phyloP scores from a whole-genome alignment of 2,329 filamentous ascomycete species.

The Hirsutella minnesotensis region DNA sequence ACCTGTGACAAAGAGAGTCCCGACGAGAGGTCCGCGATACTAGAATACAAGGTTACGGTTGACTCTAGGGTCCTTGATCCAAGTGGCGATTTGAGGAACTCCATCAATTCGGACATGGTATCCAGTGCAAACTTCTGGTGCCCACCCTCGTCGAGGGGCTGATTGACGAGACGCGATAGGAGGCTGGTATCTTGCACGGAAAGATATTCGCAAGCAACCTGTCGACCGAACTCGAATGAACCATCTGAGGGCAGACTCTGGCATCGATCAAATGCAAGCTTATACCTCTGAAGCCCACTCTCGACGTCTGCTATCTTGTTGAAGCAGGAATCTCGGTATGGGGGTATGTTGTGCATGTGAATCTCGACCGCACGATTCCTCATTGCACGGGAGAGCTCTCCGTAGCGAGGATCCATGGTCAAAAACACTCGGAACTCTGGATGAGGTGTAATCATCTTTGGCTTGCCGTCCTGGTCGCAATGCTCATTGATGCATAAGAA shows the following conservation, averaged over 20 bases:
- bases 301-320: slow-evolving; percentile 35
- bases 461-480: slow-evolving; percentile 67
- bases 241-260: slow-evolving; percentile 12
- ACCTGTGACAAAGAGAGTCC: slow-evolving; percentile 20
- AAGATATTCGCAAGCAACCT: slow-evolving; percentile 32
- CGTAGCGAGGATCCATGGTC: slow-evolving; percentile 83
- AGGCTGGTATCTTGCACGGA: slow-evolving; percentile 32
- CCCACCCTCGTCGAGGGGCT: slow-evolving; percentile 5
- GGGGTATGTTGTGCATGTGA: slow-evolving; percentile 46
- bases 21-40: slow-evolving; percentile 15
- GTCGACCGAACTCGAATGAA: slow-evolving; percentile 14
- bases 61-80: slow-evolving; percentile 17
- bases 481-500: slow-evolving; percentile 89
- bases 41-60: slow-evolving; percentile 23
- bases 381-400: slow-evolving; percentile 93
- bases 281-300: slow-evolving; percentile 35
- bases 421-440: slow-evolving; percentile 84
- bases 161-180: slow-evolving; percentile 21
- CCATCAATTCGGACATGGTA: slow-evolving; percentile 13
- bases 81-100: slow-evolving; percentile 19
- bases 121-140: slow-evolving; percentile 4
- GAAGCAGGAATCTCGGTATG: slow-evolving; percentile 19
- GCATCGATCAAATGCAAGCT: slow-evolving; percentile 21
- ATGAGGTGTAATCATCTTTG: slow-evolving; percentile 71
- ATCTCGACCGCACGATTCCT: slow-evolving; percentile 89